A percentile compares a stretch with the other conserved stretches of the same genome.
Evolutionary conservation across 345 rosid species (phyloP).

Genomic region (Sisymbrium altissimum): DNA sequence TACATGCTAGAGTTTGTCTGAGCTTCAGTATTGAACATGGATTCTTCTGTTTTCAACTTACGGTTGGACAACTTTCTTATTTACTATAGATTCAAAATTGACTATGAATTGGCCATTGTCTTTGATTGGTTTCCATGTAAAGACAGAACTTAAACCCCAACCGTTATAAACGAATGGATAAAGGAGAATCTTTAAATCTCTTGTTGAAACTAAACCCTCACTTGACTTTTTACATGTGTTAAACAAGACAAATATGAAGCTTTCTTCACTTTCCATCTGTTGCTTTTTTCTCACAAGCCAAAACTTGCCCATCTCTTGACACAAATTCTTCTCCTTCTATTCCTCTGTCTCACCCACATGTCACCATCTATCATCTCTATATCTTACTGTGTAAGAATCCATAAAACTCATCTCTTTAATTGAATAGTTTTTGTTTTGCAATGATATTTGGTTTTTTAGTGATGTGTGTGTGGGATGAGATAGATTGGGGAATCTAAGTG

Average conservation of each 20-base stretch:
- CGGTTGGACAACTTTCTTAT: neutral
- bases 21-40: neutral
- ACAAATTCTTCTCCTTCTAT: too few species aligned
- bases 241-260: neutral
- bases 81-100: neutral
- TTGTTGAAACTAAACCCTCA: conserved; percentile 1
- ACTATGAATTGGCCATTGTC: neutral
- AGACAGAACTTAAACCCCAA: neutral
- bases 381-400: too few species aligned
- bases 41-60: neutral
- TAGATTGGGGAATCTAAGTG: too few species aligned
- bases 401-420: too few species aligned
- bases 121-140: conserved; percentile 1
- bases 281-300: neutral
- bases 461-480: too few species aligned
- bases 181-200: conserved; percentile 11
- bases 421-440: too few species aligned
- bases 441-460: too few species aligned
- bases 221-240: conserved; percentile 7
- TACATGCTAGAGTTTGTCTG: neutral
- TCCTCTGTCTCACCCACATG: too few species aligned
- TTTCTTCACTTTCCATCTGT: conserved; percentile 14
- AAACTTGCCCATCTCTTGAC: conserved; percentile 16
- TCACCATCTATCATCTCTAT: too few species aligned
- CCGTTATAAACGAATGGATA: conserved; percentile 6